Conservation (phyloP, 2,329 filamentous ascomycete species). For the Cadophora luteo-olivacea region DNA sequence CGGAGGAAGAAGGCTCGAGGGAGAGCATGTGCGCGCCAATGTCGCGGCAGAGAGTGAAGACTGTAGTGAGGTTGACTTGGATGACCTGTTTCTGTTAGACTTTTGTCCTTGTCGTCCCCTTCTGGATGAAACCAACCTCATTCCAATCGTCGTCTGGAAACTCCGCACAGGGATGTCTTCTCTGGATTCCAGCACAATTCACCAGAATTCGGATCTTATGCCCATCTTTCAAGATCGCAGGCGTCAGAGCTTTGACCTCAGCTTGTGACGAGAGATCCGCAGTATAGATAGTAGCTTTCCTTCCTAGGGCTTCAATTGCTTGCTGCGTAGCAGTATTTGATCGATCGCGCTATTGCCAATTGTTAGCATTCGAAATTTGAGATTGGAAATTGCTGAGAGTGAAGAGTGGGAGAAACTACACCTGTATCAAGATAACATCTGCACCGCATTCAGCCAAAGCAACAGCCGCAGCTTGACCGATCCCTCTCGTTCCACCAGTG, state of each 20-base stretch:
- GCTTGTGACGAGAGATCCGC: conserved; percentile 69
- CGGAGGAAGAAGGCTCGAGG: conserved; percentile 68
- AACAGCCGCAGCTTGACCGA: conserved; percentile 48
- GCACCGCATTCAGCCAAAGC: conserved; percentile 49
- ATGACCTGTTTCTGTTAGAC: conserved; percentile 56
- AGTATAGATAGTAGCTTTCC: conserved; percentile 70
- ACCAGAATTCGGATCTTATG: conserved; percentile 52
- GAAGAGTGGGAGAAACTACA: conserved; percentile 31
- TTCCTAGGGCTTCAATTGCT: conserved; percentile 68
- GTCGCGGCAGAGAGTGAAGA: conserved; percentile 81
- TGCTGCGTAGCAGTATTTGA: conserved; percentile 58
- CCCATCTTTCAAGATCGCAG: conserved; percentile 62
- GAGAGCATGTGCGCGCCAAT: conserved; percentile 79
- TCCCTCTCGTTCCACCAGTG: conserved; percentile 48
- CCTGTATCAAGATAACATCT: conserved; percentile 50
- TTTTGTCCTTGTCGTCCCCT: too few relatives aligned
- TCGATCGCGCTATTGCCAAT: conserved; percentile 38
- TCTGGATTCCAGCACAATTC: conserved; percentile 52
- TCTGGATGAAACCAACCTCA: conserved; percentile 45
- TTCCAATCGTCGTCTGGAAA: conserved; percentile 49
- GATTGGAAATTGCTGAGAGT: background rate
- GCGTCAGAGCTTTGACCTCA: conserved; percentile 66
- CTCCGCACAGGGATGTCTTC: conserved; percentile 46
- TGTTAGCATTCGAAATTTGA: conserved; percentile 6
- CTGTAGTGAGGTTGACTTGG: conserved; percentile 84